Percentiles rank a stretch among this genome's conserved stretches.
Evolutionary conservation across 169 alveolate genomes (phyloP).

Genomic region (Plasmodium adleri): DNA sequence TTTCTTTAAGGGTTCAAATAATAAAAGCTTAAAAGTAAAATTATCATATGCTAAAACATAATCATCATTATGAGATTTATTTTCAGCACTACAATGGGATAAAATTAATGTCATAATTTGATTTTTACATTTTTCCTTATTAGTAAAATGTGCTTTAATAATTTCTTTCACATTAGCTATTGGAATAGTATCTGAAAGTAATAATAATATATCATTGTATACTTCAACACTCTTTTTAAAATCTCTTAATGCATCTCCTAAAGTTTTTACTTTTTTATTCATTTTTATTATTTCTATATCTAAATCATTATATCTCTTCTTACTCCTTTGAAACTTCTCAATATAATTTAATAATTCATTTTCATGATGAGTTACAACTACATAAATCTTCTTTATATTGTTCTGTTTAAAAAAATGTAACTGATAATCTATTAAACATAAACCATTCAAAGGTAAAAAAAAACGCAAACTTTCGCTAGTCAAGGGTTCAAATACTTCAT

Average conservation of each 20-base stretch:
- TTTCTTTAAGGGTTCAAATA: slow-evolving; percentile 48
- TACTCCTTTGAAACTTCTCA: slow-evolving; percentile 63
- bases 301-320: slow-evolving; percentile 51
- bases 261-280: slow-evolving; percentile 57
- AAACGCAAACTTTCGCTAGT: slow-evolving; percentile 64
- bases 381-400: slow-evolving; percentile 54
- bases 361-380: slow-evolving; percentile 74
- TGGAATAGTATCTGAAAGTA: slow-evolving; percentile 73
- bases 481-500: slow-evolving; percentile 66
- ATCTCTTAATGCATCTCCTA: slow-evolving; percentile 73
- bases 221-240: slow-evolving; percentile 66
- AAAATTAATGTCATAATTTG: slow-evolving; percentile 69
- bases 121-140: slow-evolving; percentile 69
- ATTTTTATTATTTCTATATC: slow-evolving; percentile 71
- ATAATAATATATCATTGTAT: slow-evolving; percentile 51
- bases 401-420: slow-evolving; percentile 56
- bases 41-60: slow-evolving; percentile 65
- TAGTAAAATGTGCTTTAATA: slow-evolving; percentile 67
- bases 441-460: slow-evolving; percentile 62
- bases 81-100: slow-evolving; percentile 23
- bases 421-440: slow-evolving; percentile 56
- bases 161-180: slow-evolving; percentile 68
- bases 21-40: slow-evolving; percentile 49
- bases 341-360: slow-evolving; percentile 46
- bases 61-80: slow-evolving; percentile 52